Evolutionary conservation across 305 asterid genomes (phyloP).

Genomic region (Plantago coronopus): DNA sequence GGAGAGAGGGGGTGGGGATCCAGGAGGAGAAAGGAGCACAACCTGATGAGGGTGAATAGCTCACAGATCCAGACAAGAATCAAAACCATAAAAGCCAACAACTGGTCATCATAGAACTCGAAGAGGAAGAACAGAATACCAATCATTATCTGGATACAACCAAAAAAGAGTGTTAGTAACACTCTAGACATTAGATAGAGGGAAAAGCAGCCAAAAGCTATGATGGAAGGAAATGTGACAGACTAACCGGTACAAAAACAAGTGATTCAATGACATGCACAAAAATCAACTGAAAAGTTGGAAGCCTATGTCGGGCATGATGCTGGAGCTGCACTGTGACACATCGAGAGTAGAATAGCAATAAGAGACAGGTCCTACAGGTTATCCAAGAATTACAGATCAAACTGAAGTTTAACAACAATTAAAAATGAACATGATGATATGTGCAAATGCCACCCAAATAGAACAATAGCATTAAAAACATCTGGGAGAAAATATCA

Average conservation of each 20-base stretch:
- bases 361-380: constrained; percentile 15
- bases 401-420: constrained; percentile 11
- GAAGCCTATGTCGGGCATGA: constrained; percentile 98
- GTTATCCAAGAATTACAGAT: constrained; percentile 19
- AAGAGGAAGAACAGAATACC: constrained; percentile 95
- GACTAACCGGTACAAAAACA: constrained; percentile 93
- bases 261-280: constrained; percentile 98
- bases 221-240: constrained; percentile 11
- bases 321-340: constrained; percentile 97
- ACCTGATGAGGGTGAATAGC: constrained; percentile 97
- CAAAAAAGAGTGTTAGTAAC: constrained; percentile 23
- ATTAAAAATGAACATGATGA: background rate
- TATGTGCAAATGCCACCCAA: no score
- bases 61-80: constrained; percentile 99
- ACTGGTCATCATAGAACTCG: constrained; percentile 97
- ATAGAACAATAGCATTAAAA: no score
- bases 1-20: constrained; percentile 10
- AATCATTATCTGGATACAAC: constrained; percentile 79
- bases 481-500: background rate
- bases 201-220: constrained; percentile 14
- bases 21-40: constrained; percentile 32
- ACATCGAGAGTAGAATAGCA: constrained; percentile 14
- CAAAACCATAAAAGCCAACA: constrained; percentile 94
- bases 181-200: constrained; percentile 11
- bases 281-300: constrained; percentile 95